Evolutionary conservation across 441 rosid species (phyloP), one percentile per base, ranked within the genome.

Genomic region (Dalechampia spathulata): DNA sequence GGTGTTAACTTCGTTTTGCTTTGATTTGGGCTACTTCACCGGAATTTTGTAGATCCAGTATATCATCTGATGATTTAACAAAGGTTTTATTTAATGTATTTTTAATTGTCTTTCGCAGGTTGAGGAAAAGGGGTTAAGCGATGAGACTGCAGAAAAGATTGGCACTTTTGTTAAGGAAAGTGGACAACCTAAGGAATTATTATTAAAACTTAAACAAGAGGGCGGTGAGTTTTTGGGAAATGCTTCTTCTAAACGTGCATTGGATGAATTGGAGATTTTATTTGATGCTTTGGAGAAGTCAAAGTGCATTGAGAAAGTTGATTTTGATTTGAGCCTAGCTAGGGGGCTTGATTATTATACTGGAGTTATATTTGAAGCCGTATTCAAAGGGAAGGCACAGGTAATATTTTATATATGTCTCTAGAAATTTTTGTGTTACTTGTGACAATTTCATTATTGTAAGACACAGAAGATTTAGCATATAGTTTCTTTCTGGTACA

Each of bases 321-420:
- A 85, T 62, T 93, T 93, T 71, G 97, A 93, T 67, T 78, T 93
- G 63, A 93, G 99, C 69, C 88, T 89, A 52, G 99, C 97, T 45
- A 82, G 97, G 72, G 99, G 99, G 48, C 99, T 93, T 55, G 95
- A 89, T 75, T 93, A 89, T 78, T 89, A 89, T 61, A 89, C 99
- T 0, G 99, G 99, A 16, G 87, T 93, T 40, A 83, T 90, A 63
- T 93, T 72, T 67, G 99, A 90, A 79, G 92, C 95, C 40, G 87
- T 80, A 60, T 83, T 85, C 45, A 78, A 66, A 65, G 95, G 96
- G 59, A 82, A 82, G 25, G 85, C 78, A 19, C 90, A 87, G 90
- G 97, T 89, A 61, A 63, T 22, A 6, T 59, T 39, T 40, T 14
- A 22, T 32, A 38, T 38, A 17, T 47, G 45, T 46, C 17, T 32